Evolutionary conservation across 306 rosid species (phyloP), one percentile per base, ranked within the genome.

Genomic region (Gleditsia sinensis): DNA sequence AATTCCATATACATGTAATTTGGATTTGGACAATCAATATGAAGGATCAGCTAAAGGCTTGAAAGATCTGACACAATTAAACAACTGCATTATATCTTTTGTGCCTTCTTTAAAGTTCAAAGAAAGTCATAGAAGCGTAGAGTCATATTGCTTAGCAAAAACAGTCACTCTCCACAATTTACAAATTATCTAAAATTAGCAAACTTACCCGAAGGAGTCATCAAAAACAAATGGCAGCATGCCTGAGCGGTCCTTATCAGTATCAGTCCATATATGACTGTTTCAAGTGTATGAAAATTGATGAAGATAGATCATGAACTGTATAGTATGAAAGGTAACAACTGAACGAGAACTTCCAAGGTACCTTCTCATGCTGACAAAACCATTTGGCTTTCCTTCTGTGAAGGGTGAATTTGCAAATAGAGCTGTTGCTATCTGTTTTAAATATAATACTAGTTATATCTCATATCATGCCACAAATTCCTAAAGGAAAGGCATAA

Each of bases 211-310:
- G 69, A 94, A 94, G 28, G 96, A 91, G 82, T 91, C 91, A 67
- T 85, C 91, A 77, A 94, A 94, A 80, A 94, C 98, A 85, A 94
- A 94, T 55, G 96, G 98, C 71, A 94, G 94, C 98, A 91, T 94
- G 75, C 98, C 98, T 67, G 91, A 67, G 49, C 97, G 97, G 59
- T 94, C 62, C 36, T 86, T 91, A 66, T 91, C 98, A 46, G 95
- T 91, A 78, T 94, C 98, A 10, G 92, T 94, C 97, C 98, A 94
- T 71, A 91, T 88, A 13, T 94, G 97, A 78, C 98, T 94, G 88
- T 80, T 80, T 64, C 67, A 80, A 69, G 55, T 60, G 70, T 23
- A 68, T 36, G 67, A 74, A 45, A 79, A 70, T 71, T 36, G 62
- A 73, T 62, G 71, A 11, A 36, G 55, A 71, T 51, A 55, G 25